These are phyloP conservation scores for Mycena rebaudengoi DNA, from an alignment of 768 basidiomycete species.

Conservation along the genomic window DNA sequence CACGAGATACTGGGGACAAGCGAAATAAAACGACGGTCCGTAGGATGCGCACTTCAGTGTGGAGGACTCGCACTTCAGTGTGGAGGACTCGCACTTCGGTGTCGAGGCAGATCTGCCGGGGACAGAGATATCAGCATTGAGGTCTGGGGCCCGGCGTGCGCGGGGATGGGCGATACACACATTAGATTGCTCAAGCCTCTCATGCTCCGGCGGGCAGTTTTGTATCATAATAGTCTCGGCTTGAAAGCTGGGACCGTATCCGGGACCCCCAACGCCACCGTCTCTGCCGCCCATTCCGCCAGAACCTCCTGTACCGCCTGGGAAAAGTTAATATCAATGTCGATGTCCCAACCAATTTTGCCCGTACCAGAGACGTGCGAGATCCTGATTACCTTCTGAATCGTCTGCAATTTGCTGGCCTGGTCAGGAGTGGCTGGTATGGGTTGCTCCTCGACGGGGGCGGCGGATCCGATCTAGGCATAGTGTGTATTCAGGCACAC, in stretches of 20 bases:
- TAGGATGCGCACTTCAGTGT: neutral
- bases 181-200: neutral
- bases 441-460: neutral
- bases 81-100: neutral
- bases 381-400: neutral
- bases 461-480: neutral
- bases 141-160: neutral
- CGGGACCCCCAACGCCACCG: neutral
- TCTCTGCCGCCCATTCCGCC: neutral
- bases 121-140: neutral
- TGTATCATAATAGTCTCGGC: neutral
- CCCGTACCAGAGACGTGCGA: neutral
- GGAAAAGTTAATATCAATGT: neutral
- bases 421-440: neutral
- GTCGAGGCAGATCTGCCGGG: neutral
- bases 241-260: neutral
- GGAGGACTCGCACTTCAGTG: neutral
- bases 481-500: neutral
- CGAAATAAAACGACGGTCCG: constrained; percentile 4
- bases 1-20: neutral
- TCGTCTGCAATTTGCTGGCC: neutral
- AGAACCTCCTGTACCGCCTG: neutral
- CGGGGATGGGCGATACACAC: neutral
- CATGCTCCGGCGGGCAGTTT: neutral
- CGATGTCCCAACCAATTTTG: neutral